Evolutionary conservation across 371 early-diverging fungal genomes (phyloP), one percentile per base, ranked within the genome.

Genomic region (Mucor irregularis): DNA sequence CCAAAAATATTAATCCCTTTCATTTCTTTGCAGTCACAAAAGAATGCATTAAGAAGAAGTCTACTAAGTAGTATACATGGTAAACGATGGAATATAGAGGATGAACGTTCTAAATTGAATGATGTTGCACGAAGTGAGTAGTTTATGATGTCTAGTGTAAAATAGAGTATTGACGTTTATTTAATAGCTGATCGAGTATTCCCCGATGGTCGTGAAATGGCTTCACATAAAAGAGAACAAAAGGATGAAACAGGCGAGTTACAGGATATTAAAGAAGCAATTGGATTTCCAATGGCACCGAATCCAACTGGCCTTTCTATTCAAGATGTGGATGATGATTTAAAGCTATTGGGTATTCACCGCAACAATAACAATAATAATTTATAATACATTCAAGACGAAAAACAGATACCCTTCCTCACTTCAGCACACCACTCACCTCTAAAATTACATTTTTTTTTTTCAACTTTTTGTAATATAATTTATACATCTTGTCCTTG

Each of bases 211-310:
- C 31, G 64, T 4, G 62, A 61, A 8, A 42, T 82, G 38, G 30
- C 69, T 39, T 58, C 66, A 17, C 68, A 69, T 13, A 74, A 78
- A 49, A 68, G 62, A 34, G 53, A 67, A 26, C 62, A 55, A 47
- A 62, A 70, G 38, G 63, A 68, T 46, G 80, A 80, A 47, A 66
- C 68, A n/a, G 53, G 47, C n/a, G 82, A 82, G 17, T 62, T 80
- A 26, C 74, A 65, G 58, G 64, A 60, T 17, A 61, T 75, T n/a
- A 75, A 73, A 30, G 69, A 78, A 25, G 56, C 62, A 7, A 49
- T 66, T 25, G 78, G 78, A 2, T 82, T 82, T 46, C 82, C 82
- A 2, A 56, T 64, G 48, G 78, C 77, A 34, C 70, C 66, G 5
- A 65, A 70, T 17, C 69, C 74, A 8, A 31, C 64, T n/a, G 69